These are phyloP conservation scores for Apiospora hydei DNA, from an alignment of 2,329 filamentous ascomycete species.

Conservation along the genomic window DNA sequence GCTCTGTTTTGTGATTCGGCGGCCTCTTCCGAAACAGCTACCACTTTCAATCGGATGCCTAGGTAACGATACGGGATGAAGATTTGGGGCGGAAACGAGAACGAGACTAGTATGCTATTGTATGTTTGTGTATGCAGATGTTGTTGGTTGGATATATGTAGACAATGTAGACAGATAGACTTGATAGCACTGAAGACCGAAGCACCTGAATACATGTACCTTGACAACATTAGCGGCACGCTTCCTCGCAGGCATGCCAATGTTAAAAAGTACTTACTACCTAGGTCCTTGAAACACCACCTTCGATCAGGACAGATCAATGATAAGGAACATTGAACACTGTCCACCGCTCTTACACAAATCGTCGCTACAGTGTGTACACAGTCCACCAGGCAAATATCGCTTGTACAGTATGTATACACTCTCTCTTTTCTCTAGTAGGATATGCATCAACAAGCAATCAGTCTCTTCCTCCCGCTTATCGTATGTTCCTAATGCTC, in stretches of 20 bases:
- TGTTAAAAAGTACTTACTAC: background rate
- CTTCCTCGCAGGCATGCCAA: background rate
- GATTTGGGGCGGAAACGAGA: background rate
- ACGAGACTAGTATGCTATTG: background rate
- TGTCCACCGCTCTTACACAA: constrained; percentile 5
- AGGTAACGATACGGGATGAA: background rate
- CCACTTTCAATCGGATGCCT: constrained; percentile 2
- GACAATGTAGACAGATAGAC: background rate
- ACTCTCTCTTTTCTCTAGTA: background rate
- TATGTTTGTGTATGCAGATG: too few relatives aligned
- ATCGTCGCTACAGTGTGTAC: background rate
- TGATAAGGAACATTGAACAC: background rate
- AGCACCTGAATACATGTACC: background rate
- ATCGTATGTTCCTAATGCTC: constrained; percentile 12
- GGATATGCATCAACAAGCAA: background rate
- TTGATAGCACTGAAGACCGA: background rate
- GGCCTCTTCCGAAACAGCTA: background rate
- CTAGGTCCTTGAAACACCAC: constrained; percentile 7
- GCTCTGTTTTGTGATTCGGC: background rate
- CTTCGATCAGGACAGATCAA: constrained; percentile 4
- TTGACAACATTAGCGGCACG: background rate
- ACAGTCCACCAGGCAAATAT: background rate
- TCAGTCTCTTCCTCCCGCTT: background rate
- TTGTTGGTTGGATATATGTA: background rate
- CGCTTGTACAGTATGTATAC: background rate